Evolutionary conservation across 805 yeast genomes (phyloP), one percentile per base, ranked within the genome.

Genomic region (Candida ipomoeae): DNA sequence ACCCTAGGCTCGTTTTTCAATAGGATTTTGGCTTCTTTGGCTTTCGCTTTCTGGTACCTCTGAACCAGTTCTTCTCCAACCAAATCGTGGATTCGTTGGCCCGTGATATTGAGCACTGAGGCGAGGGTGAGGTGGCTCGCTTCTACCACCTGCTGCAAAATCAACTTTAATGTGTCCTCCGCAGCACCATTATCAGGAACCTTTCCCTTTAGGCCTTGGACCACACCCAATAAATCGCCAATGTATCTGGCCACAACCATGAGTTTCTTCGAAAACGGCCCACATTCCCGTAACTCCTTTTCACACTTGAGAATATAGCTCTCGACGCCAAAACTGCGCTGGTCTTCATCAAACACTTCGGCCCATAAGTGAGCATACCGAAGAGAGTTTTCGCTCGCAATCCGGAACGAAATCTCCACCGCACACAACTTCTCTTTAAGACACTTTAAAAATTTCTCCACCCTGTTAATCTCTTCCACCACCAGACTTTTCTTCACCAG

Each of bases 241-340:
- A 34, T 6, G 23, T 35, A 44, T 13, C 6, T 44, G 13, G 39
- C 8, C 23, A 44, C 11, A 33, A 11, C 10, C 29, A 6, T 10
- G n/a, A 52, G 10, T 3, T 36, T 40, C 14, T 36, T 31, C 11
- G 39, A 15, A 14, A 37, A 18, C 5, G 14, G 13, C 14, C 34
- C 11, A 7, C 14, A 35, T 11, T 40, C 44, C 3, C 41, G 44
- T 18, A 52, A 33, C n/a, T 52, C 53, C 8, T 31, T 40, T 26
- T 37, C 31, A 15, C 55, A 52, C 34, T 52, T 52, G 31, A 46
- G 49, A 34, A 40, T 41, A 34, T 49, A 52, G 20, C 44, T 45
- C 20, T 52, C 53, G 20, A 47, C 52, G 6, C 48, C 48, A 37
- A 36, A 44, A 20, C 31, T 18, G 29, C 29, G 38, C 36, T 37